phyloP scores from a whole-genome alignment of 2,329 filamentous ascomycete species.

The Balansia obtecta region DNA sequence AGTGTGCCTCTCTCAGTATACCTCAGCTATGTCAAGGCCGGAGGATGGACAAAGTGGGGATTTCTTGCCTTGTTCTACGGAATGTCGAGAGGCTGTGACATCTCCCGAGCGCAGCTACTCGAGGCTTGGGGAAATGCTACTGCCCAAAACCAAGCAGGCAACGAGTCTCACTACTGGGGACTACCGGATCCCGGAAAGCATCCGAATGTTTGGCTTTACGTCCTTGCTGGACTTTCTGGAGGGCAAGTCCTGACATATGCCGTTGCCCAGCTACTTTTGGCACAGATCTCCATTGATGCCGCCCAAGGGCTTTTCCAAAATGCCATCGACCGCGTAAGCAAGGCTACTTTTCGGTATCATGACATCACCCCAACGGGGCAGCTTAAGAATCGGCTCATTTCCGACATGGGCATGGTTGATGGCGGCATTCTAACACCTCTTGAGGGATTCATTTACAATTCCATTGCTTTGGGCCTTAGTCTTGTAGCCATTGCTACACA shows the following conservation, averaged over 20 bases:
- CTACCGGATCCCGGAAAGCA: conserved; percentile 52
- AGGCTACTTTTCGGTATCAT: conserved; percentile 80
- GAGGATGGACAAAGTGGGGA: conserved; percentile 62
- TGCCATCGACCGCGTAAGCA: conserved; percentile 61
- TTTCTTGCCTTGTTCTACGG: conserved; percentile 50
- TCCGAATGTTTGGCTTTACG: conserved; percentile 61
- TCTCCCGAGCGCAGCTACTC: conserved; percentile 66
- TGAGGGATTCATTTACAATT: conserved; percentile 55
- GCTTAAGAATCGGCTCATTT: conserved; percentile 84
- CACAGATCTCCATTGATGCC: conserved; percentile 68
- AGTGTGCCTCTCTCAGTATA: conserved; percentile 67
- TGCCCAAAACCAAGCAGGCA: not conserved
- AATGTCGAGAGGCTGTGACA: conserved; percentile 48
- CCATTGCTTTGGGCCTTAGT: conserved; percentile 59
- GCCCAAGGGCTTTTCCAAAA: conserved; percentile 62
- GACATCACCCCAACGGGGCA: conserved; percentile 81
- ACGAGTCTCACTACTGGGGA: conserved; percentile 14
- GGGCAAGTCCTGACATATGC: conserved; percentile 47
- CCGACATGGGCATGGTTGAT: conserved; percentile 81
- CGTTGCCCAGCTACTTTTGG: conserved; percentile 52
- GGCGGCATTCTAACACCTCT: conserved; percentile 71
- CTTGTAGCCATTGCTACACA: conserved; percentile 68
- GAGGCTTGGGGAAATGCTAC: conserved; percentile 70
- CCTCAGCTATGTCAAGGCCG: conserved; percentile 75
- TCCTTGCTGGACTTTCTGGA: conserved; percentile 54